phyloP scores from a whole-genome alignment of 1,139 yeast species.

The Kazachstania sp. region DNA sequence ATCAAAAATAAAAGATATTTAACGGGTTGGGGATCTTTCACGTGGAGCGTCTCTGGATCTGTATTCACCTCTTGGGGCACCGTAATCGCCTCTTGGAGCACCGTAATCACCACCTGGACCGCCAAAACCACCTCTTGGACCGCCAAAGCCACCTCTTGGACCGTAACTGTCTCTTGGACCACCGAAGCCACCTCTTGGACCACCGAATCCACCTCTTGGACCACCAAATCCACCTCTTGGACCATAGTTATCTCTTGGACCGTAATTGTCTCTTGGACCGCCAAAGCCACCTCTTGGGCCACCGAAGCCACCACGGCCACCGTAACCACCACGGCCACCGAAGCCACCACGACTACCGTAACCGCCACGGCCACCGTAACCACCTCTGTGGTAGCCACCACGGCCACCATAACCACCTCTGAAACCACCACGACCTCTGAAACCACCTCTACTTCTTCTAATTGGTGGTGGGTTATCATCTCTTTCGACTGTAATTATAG shows the following conservation, averaged over 20 bases:
- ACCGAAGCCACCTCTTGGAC: slow-evolving; percentile 29
- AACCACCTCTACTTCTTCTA: slow-evolving; percentile 44
- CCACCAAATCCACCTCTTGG: slow-evolving; percentile 25
- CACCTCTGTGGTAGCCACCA: slow-evolving; percentile 2
- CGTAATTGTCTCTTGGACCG: not conserved
- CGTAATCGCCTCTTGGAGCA: slow-evolving; percentile 29
- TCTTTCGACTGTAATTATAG: slow-evolving; percentile 59
- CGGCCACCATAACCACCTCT: slow-evolving; percentile 2
- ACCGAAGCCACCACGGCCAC: slow-evolving; percentile 17
- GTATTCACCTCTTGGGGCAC: slow-evolving; percentile 25
- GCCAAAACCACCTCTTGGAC: slow-evolving; percentile 32
- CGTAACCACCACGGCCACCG: slow-evolving; percentile 4
- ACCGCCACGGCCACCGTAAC: slow-evolving; percentile 35
- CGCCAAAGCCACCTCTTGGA: slow-evolving; percentile 29
- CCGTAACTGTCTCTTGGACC: slow-evolving; percentile 25
- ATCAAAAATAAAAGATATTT: not conserved
- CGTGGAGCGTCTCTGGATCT: slow-evolving; percentile 34
- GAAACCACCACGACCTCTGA: slow-evolving; percentile 28
- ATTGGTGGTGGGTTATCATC: slow-evolving; percentile 72
- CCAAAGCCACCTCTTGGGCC: slow-evolving; percentile 29
- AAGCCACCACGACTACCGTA: slow-evolving; percentile 19
- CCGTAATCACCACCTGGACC: slow-evolving; percentile 28
- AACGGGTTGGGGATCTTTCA: slow-evolving; percentile 52
- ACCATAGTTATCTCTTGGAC: slow-evolving; percentile 9
- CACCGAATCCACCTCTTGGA: slow-evolving; percentile 22